Conservation (phyloP, 2,329 filamentous ascomycete genomes). For the Clonostachys rhizophaga region DNA sequence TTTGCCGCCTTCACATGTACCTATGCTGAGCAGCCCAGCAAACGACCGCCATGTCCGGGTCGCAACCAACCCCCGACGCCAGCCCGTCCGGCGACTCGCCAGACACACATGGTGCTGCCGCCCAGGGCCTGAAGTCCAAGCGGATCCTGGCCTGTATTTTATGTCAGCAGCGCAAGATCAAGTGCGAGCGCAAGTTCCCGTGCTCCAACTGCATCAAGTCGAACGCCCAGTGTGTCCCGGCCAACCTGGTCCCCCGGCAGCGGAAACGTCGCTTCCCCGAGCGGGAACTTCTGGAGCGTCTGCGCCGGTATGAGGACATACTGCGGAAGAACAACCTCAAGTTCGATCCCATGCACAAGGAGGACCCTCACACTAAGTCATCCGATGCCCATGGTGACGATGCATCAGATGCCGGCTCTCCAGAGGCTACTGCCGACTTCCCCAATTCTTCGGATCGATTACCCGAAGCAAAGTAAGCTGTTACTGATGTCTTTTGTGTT, state of each 20-base stretch:
- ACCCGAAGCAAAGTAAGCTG: too few species aligned
- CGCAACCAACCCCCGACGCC: too few species aligned
- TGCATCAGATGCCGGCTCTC: too few species aligned
- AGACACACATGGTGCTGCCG: too few species aligned
- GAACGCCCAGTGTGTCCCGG: constrained; percentile 24
- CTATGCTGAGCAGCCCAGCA: too few species aligned
- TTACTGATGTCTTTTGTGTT: too few species aligned
- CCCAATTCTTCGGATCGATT: too few species aligned
- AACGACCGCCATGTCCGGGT: too few species aligned
- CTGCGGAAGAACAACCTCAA: constrained; percentile 47
- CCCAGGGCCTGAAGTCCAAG: constrained; percentile 9
- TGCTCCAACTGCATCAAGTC: constrained; percentile 55
- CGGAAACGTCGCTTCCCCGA: constrained; percentile 45
- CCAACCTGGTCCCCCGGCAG: constrained; percentile 26
- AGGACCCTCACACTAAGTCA: neutral
- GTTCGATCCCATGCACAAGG: constrained; percentile 40
- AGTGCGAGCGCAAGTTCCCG: constrained; percentile 54
- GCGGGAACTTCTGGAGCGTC: constrained; percentile 49
- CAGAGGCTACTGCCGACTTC: too few species aligned
- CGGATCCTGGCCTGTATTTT: constrained; percentile 50
- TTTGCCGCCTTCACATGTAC: too few species aligned
- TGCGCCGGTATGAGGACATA: constrained; percentile 51
- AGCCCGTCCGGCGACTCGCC: too few species aligned
- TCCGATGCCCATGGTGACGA: too few species aligned
- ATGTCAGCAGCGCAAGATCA: constrained; percentile 59